These are phyloP conservation scores for Penicillium verrucosum DNA, from an alignment of 2,329 filamentous ascomycete genomes.

Conservation along the genomic window DNA sequence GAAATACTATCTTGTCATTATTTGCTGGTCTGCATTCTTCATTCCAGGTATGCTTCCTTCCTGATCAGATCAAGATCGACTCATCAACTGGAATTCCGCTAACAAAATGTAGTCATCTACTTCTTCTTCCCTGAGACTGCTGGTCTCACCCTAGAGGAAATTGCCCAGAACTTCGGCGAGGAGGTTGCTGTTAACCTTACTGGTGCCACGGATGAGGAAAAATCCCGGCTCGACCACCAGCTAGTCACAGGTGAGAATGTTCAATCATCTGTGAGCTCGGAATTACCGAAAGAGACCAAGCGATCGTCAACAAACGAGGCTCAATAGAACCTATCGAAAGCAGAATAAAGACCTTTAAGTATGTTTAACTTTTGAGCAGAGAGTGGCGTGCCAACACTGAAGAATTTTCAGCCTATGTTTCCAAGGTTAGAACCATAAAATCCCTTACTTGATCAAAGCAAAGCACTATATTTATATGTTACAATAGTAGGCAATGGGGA, in stretches of 20 bases:
- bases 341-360: not conserved
- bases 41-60: slow-evolving; percentile 33
- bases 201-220: slow-evolving; percentile 43
- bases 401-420: not conserved
- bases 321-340: not conserved
- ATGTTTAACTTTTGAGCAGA: not conserved
- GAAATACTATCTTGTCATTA: slow-evolving; percentile 52
- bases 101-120: slow-evolving; percentile 37
- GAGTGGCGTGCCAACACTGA: not conserved
- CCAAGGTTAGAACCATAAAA: not conserved
- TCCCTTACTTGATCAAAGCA: too few species aligned
- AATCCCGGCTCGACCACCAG: slow-evolving; percentile 21
- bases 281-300: not conserved
- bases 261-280: not conserved
- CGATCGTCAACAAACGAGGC: not conserved
- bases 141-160: slow-evolving; percentile 46
- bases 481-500: too few species aligned
- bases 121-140: slow-evolving; percentile 47
- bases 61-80: not conserved
- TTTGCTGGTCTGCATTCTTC: slow-evolving; percentile 44
- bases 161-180: slow-evolving; percentile 49
- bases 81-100: not conserved
- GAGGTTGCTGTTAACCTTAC: slow-evolving; percentile 49
- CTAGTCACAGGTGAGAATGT: not conserved
- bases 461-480: too few species aligned